Evolutionary conservation across 2,329 filamentous ascomycete genomes (phyloP), one percentile per base, ranked within the genome.

Genomic region (Colletotrichum simmondsii): DNA sequence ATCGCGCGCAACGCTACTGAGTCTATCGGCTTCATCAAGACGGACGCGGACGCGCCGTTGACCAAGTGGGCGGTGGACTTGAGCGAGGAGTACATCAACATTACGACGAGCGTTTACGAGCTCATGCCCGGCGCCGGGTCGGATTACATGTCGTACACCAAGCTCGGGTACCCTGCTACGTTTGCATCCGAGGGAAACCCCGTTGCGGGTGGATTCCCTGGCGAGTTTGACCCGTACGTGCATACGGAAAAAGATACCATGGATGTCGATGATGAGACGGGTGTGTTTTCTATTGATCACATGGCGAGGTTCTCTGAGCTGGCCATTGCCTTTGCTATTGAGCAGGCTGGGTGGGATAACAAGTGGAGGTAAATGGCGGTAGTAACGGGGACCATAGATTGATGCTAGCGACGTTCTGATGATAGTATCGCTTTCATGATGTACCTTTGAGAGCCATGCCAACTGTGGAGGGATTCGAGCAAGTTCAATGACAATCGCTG

Each of bases 261-360:
- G 77, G 77, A 80, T 28, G 75, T 85, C 7, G 77, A 85, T 37
- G 82, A 85, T 37, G 79, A 83, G 32, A 77, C 68, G 5, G 83
- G 83, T 1, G 75, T 78, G 22, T 85, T 84, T 69, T 85, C 83
- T 2, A 68, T 85, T 19, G 80, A 84, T 11, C 82, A 84, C 46
- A 83, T 83, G 81, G 82, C 82, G 3, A 78, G 81, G n/a, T 84
- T 84, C 72, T 79, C 81, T 0, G 82, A 83, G 75, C 77, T 84
- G 65, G 82, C 82, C 0, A 81, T 84, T 59, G 82, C 82, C 1
- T 84, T 82, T 75, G 79, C 81, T 1, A 75, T 84, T 14, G 82
- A 84, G 71, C 82, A 84, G 76, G 80, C 79, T 16, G 81, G 82
- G 2, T 84, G 82, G 82, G 79, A 84, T 61, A 83, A 83, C 42